These are phyloP conservation scores for Emergomyces orientalis DNA, from an alignment of 2,329 filamentous ascomycete genomes.

Conservation along the genomic window DNA sequence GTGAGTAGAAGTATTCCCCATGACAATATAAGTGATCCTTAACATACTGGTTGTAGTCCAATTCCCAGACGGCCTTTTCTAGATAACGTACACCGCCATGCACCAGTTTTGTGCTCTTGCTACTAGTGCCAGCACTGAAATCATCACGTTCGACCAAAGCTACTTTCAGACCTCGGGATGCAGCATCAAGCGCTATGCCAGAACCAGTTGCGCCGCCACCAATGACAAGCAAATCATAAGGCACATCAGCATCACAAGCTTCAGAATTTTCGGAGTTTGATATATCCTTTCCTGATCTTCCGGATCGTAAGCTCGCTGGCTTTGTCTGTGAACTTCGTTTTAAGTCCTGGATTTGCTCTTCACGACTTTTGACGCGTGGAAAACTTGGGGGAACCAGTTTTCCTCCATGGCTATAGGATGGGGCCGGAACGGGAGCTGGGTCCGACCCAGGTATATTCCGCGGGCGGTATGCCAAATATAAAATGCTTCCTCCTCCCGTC, in stretches of 20 bases:
- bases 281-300: neutral
- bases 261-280: neutral
- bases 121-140: conserved; percentile 72
- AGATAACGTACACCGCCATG: conserved; percentile 78
- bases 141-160: conserved; percentile 75
- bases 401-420: conserved; percentile 51
- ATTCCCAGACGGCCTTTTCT: conserved; percentile 77
- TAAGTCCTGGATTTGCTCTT: conserved; percentile 45
- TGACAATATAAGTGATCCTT: neutral
- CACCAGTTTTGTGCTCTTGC: conserved; percentile 79
- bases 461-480: conserved; percentile 55
- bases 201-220: conserved; percentile 71
- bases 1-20: neutral
- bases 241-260: conserved; percentile 35
- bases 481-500: conserved; percentile 45
- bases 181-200: conserved; percentile 72
- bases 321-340: conserved; percentile 19
- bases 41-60: conserved; percentile 67
- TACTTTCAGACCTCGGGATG: conserved; percentile 68
- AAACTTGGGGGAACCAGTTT: conserved; percentile 47
- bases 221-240: conserved; percentile 70
- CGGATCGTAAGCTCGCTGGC: neutral
- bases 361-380: conserved; percentile 41
- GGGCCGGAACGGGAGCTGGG: conserved; percentile 53
- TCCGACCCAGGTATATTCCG: conserved; percentile 56